Evolutionary conservation across 2,329 filamentous ascomycete species (phyloP), one percentile per base, ranked within the genome.

Genomic region (Penicillium sp.): DNA sequence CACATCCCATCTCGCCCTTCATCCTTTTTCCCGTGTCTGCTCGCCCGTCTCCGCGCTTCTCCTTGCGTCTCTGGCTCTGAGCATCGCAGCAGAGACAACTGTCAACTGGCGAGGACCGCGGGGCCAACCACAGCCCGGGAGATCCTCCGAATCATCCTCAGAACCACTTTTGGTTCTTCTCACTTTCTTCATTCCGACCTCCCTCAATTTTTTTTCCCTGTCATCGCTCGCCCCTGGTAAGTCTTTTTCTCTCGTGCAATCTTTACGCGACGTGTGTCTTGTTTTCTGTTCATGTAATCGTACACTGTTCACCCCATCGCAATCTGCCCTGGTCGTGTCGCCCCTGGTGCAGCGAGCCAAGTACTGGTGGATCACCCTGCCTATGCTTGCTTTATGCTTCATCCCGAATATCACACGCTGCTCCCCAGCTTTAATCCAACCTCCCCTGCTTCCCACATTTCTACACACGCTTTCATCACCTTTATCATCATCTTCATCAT

Each of bases 321-420:
- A 16, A 8, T 19, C 22, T 22, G 45, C 30, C 5, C 45, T 30
- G 25, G 10, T 8, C 48, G 22, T 6, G 26, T 37, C 19, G 30
- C 49, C 49, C 30, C 35, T 52, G 49, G 49, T 37, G 13, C 30
- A 25, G 37, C 49, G 4, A 35, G n/a, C 35, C 35, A 37, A 38
- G 19, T 38, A 53, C 51, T 53, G 51, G 51, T 53, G 37, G 51
- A 38, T 53, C 51, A 25, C 37, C 33, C 22, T 38, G 51, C 35
- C 22, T 38, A 48, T 53, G 51, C 33, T 38, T 22, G 33, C 19
- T 38, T 38, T 14, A 26, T 42, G 19, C 48, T 14, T 35, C 7
- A 37, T 33, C 30, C 30, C 30, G 8, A 33, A 33, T n/a, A 33
- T 33, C 46, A n/a, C 26, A 8, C 14, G 25, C 35, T 37, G 16